Percentiles rank a stretch among this genome's conserved stretches.
Evolutionary conservation across 805 yeast genomes (phyloP).

Genomic region (Tetrapisispora pingtungensis): DNA sequence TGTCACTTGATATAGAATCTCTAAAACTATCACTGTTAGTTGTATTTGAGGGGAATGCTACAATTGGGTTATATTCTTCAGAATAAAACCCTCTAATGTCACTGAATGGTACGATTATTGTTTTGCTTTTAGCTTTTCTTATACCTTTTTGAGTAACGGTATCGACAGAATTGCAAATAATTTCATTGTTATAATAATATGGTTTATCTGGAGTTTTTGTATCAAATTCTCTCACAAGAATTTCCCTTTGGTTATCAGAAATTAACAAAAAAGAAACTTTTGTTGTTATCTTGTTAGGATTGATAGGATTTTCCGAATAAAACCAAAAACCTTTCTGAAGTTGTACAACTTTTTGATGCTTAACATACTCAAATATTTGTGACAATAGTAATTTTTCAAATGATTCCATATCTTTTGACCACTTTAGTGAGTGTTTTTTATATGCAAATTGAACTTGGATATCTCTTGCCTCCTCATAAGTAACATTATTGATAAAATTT

Average conservation of each 20-base stretch:
- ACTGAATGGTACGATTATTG: constrained; percentile 39
- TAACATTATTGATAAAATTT: neutral
- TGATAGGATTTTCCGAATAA: constrained; percentile 46
- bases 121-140: constrained; percentile 7
- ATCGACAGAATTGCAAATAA: constrained; percentile 7
- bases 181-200: constrained; percentile 47
- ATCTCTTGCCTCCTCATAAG: constrained; percentile 41
- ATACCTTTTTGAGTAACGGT: neutral
- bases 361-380: constrained; percentile 62
- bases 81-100: constrained; percentile 43
- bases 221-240: constrained; percentile 51
- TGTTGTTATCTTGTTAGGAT: constrained; percentile 19
- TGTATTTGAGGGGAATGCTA: neutral
- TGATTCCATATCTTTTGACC: constrained; percentile 37
- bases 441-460: constrained; percentile 41
- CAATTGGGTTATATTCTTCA: constrained; percentile 23
- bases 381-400: constrained; percentile 41
- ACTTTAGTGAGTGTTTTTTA: constrained; percentile 28
- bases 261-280: constrained; percentile 48
- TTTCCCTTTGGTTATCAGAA: constrained; percentile 54
- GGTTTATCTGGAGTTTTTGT: constrained; percentile 42
- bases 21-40: neutral
- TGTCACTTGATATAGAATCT: neutral
- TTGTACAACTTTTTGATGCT: constrained; percentile 63
- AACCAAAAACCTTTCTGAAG: constrained; percentile 78